Evolutionary conservation across 2,329 filamentous ascomycete genomes (phyloP).

Genomic region (Calonectria fujianensis): DNA sequence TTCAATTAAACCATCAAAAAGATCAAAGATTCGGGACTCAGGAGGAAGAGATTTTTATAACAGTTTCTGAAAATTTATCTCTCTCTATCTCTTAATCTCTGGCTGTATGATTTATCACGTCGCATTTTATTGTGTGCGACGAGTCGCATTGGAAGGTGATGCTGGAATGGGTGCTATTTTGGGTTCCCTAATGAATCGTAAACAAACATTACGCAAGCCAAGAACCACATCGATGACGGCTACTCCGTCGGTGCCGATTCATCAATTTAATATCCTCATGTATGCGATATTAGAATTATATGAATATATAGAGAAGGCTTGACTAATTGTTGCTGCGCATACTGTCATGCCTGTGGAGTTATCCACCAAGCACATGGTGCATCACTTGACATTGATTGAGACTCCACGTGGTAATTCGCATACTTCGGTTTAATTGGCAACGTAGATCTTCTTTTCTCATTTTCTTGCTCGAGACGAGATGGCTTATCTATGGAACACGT

Average conservation of each 20-base stretch:
- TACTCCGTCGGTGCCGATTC: background rate
- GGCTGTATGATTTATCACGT: background rate
- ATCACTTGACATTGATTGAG: background rate
- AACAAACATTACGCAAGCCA: background rate
- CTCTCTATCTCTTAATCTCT: background rate
- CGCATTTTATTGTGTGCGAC: background rate
- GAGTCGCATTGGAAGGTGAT: background rate
- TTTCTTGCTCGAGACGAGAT: background rate
- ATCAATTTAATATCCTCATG: background rate
- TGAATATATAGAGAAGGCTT: background rate
- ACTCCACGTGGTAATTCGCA: background rate
- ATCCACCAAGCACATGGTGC: background rate
- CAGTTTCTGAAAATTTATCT: background rate
- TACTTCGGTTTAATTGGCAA: background rate
- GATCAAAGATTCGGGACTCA: background rate
- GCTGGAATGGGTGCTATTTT: background rate
- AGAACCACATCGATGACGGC: background rate
- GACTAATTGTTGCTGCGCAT: background rate
- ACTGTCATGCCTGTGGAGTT: background rate
- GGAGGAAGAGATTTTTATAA: background rate
- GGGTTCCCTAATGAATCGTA: background rate
- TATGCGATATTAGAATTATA: background rate
- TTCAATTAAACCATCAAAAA: background rate
- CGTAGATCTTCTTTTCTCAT: background rate
- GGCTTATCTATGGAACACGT: background rate